These are phyloP conservation scores for Adiantum capillusveneris DNA, from an alignment of 75 land plant genomes.

Conservation along the genomic window DNA sequence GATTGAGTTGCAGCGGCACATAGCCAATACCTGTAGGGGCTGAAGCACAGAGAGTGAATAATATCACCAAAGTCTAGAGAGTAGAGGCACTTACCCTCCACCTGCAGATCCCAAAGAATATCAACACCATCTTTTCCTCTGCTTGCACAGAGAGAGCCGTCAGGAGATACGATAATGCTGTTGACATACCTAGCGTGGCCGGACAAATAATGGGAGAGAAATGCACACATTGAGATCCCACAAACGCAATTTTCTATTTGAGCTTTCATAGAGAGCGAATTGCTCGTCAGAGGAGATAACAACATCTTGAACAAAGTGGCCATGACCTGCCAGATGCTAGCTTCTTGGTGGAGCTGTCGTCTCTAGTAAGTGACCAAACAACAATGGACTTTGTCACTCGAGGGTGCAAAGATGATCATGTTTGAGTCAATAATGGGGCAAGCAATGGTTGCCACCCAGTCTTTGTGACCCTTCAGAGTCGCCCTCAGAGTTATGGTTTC, in stretches of 20 bases:
- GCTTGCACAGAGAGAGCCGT: conserved; percentile 45
- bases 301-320: conserved; percentile 50
- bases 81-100: conserved; percentile 75
- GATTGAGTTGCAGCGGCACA: conserved; percentile 58
- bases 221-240: conserved; percentile 62
- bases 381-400: conserved; percentile 79
- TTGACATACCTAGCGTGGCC: conserved; percentile 51
- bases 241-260: conserved; percentile 78
- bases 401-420: conserved; percentile 73
- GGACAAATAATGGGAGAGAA: conserved; percentile 34
- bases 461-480: conserved; percentile 74
- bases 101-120: conserved; percentile 80
- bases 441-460: conserved; percentile 84
- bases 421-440: conserved; percentile 80
- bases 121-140: conserved; percentile 63
- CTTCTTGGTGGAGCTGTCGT: conserved; percentile 28
- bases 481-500: conserved; percentile 55
- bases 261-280: conserved; percentile 76
- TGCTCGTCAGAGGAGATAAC: conserved; percentile 61
- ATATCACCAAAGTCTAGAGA: conserved; percentile 66
- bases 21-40: conserved; percentile 90
- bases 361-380: conserved; percentile 64
- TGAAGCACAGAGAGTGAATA: conserved; percentile 72
- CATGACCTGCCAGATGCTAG: conserved; percentile 71
- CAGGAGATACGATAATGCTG: conserved; percentile 78